A percentile compares a stretch with the other conserved stretches of the same genome.
phyloP scores from a whole-genome alignment of 768 basidiomycete genomes.

The Ramaria sp. region DNA sequence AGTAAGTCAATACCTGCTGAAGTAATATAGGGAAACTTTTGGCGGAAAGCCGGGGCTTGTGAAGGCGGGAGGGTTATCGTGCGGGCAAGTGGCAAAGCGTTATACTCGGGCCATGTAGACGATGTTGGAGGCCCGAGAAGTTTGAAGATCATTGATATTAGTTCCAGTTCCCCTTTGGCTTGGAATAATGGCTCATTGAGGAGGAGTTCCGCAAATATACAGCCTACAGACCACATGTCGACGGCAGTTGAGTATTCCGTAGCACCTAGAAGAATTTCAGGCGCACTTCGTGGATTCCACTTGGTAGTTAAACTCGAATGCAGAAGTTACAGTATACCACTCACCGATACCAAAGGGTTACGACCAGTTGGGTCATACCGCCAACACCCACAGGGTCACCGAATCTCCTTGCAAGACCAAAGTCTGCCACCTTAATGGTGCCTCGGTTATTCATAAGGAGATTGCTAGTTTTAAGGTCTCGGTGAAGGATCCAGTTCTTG shows the following conservation, averaged over 20 bases:
- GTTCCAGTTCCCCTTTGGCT: conserved; percentile 90
- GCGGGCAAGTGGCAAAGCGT: conserved; percentile 68
- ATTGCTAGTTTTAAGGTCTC: conserved; percentile 96
- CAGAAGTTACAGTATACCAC: conserved; percentile 18
- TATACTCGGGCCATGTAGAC: conserved; percentile 79
- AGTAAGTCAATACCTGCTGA: conserved; percentile 78
- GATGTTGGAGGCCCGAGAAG: conserved; percentile 89
- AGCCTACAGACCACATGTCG: conserved; percentile 98
- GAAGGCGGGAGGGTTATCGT: conserved; percentile 66
- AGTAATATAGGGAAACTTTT: conserved; percentile 80
- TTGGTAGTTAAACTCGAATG: conserved; percentile 5
- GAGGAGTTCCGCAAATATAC: conserved; percentile 94
- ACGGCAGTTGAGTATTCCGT: conserved; percentile 91
- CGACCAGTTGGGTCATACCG: conserved; percentile 97
- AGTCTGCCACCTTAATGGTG: conserved; percentile 97
- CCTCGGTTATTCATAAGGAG: conserved; percentile 98
- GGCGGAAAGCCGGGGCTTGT: conserved; percentile 66
- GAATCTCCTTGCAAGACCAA: conserved; percentile 90
- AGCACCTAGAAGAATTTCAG: conserved; percentile 90
- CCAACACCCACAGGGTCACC: conserved; percentile 94
- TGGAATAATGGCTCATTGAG: conserved; percentile 95
- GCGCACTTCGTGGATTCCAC: conserved; percentile 45
- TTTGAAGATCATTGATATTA: conserved; percentile 89
- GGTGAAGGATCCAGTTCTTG: conserved; percentile 94
- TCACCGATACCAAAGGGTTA: conserved; percentile 97